These are phyloP conservation scores for Rosellinia necatrix DNA, from an alignment of 2,329 filamentous ascomycete genomes.

Conservation along the genomic window DNA sequence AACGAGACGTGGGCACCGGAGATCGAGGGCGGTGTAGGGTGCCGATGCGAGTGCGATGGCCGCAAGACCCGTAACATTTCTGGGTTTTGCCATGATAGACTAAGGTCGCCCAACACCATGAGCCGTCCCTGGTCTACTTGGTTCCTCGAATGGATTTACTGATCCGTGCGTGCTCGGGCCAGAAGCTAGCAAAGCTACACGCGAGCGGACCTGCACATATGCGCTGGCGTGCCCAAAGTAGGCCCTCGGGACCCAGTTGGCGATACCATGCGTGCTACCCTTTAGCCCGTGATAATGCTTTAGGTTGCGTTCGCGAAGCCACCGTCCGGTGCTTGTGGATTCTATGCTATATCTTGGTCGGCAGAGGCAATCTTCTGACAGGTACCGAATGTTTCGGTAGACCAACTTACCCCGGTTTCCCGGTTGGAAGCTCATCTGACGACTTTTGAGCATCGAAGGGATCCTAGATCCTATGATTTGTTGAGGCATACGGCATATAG, in stretches of 20 bases:
- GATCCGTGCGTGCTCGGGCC: background rate
- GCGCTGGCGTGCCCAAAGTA: background rate
- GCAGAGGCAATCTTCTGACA: background rate
- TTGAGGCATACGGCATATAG: conserved; percentile 4
- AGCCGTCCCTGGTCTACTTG: conserved; percentile 43
- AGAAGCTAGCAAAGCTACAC: background rate
- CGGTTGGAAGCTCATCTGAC: background rate
- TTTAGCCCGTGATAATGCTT: background rate
- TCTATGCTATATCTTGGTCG: background rate
- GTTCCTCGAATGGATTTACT: conserved; percentile 36
- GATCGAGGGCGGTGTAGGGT: conserved; percentile 46
- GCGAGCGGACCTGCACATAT: background rate
- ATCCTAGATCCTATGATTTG: background rate
- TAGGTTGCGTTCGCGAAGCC: background rate
- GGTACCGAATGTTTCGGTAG: background rate
- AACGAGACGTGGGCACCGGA: conserved; percentile 38
- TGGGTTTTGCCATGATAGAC: conserved; percentile 44
- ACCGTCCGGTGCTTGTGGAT: background rate
- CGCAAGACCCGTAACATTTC: conserved; percentile 41
- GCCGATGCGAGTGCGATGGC: conserved; percentile 49
- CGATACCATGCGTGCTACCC: background rate
- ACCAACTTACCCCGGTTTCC: background rate
- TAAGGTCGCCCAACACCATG: conserved; percentile 44
- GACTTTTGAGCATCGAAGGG: background rate
- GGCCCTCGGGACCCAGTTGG: background rate